Evolutionary conservation across 768 basidiomycete species (phyloP).

Genomic region (Boletus pseudo-olivaceus): DNA sequence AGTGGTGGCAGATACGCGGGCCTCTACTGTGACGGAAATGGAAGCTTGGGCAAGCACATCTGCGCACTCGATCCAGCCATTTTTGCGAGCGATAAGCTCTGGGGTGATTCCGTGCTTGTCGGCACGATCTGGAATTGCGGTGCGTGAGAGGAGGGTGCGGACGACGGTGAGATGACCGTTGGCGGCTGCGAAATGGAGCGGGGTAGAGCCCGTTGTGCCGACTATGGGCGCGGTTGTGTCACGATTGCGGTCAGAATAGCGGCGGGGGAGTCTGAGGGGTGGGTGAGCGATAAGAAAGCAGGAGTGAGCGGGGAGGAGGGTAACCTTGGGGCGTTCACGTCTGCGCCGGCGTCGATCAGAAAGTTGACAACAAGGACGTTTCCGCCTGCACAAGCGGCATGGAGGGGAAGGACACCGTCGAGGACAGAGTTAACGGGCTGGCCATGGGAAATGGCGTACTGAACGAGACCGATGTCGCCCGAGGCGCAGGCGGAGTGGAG

Average conservation of each 20-base stretch:
- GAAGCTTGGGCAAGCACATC: constrained; percentile 67
- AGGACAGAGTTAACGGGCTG: constrained; percentile 96
- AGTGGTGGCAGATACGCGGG: constrained; percentile 3
- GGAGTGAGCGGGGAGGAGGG: constrained; percentile 21
- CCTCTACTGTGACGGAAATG: constrained; percentile 9
- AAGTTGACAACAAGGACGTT: constrained; percentile 84
- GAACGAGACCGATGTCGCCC: constrained; percentile 89
- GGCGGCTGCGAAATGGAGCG: constrained; percentile 95
- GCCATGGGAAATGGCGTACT: constrained; percentile 89
- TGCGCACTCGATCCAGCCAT: constrained; percentile 78
- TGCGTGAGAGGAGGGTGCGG: constrained; percentile 74
- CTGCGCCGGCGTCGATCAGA: constrained; percentile 91
- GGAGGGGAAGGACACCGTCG: constrained; percentile 94
- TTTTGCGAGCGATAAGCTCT: constrained; percentile 74
- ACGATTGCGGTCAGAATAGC: constrained; percentile 68
- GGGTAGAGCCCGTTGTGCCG: constrained; percentile 85
- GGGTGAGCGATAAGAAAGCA: constrained; percentile 10
- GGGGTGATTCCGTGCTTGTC: constrained; percentile 94
- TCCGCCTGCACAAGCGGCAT: constrained; percentile 91
- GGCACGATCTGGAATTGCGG: constrained; percentile 73
- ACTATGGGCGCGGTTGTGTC: constrained; percentile 68
- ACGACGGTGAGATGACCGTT: constrained; percentile 85
- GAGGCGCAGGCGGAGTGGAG: constrained; percentile 74
- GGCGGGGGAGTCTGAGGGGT: constrained; percentile 57
- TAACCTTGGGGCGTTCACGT: constrained; percentile 93